Evolutionary conservation across 345 rosid genomes (phyloP).

Genomic region (Arabis hirsuta): DNA sequence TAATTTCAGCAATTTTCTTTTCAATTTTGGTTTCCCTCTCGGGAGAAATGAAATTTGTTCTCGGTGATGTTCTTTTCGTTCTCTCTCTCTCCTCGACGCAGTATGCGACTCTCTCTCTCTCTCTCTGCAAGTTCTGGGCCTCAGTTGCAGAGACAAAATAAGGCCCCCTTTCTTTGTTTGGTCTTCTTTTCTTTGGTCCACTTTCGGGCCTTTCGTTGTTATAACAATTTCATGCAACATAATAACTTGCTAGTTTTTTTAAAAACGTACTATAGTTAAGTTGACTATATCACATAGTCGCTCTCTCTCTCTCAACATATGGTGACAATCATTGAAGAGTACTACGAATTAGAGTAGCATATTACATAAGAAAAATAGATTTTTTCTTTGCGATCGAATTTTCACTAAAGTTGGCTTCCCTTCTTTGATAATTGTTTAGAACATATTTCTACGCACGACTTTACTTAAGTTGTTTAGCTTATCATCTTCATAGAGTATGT

Average conservation of each 20-base stretch:
- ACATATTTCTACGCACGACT: too few relatives aligned
- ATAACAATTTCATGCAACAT: neutral
- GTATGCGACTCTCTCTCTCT: conserved; percentile 46
- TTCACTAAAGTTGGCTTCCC: too few relatives aligned
- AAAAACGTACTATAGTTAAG: too few relatives aligned
- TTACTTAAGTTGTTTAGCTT: too few relatives aligned
- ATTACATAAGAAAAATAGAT: too few relatives aligned
- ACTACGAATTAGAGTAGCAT: too few relatives aligned
- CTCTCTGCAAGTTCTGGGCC: conserved; percentile 35
- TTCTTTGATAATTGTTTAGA: too few relatives aligned
- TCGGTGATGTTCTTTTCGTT: conserved; percentile 35
- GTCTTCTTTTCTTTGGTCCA: neutral
- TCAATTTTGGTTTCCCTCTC: conserved; percentile 54
- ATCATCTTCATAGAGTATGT: too few relatives aligned
- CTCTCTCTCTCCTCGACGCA: conserved; percentile 48
- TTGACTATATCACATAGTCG: too few relatives aligned
- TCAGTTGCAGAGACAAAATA: neutral
- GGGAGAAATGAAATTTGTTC: conserved; percentile 17
- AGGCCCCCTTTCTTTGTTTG: conserved; percentile 5
- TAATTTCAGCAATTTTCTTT: conserved; percentile 37
- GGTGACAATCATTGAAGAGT: too few relatives aligned
- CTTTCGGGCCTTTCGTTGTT: conserved; percentile 8
- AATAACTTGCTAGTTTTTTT: neutral
- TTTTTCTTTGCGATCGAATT: too few relatives aligned
- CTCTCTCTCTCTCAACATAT: too few relatives aligned